Conservation (phyloP, 1,139 yeast species). For the Blastobotrys buckinghamii region DNA sequence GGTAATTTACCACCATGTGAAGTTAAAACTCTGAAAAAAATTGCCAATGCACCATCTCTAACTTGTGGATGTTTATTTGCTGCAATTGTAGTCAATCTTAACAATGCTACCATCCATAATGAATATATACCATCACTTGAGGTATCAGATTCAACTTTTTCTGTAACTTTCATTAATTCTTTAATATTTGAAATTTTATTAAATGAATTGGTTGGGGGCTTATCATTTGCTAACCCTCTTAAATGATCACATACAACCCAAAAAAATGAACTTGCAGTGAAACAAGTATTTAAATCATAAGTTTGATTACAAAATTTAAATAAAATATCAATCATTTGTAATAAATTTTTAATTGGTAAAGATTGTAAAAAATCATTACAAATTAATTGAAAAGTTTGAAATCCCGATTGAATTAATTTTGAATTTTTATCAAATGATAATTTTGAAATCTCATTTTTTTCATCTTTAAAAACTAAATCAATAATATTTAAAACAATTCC, state of each 20-base stretch:
- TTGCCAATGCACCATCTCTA: constrained; percentile 82
- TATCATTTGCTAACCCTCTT: constrained; percentile 27
- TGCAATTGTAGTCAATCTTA: constrained; percentile 56
- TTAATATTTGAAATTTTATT: neutral
- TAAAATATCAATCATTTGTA: constrained; percentile 62
- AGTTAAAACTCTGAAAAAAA: constrained; percentile 77
- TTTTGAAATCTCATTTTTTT: constrained; percentile 2
- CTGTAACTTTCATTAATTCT: constrained; percentile 4
- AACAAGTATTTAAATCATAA: constrained; percentile 75
- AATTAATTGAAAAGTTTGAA: constrained; percentile 73
- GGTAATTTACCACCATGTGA: constrained; percentile 60
- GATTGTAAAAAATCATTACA: constrained; percentile 75
- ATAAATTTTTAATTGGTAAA: constrained; percentile 56
- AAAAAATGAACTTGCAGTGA: constrained; percentile 83
- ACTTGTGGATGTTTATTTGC: constrained; percentile 64
- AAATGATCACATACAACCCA: constrained; percentile 85
- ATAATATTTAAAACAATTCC: constrained; percentile 60
- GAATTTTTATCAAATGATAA: constrained; percentile 15
- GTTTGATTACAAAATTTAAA: constrained; percentile 65
- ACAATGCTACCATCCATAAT: constrained; percentile 62
- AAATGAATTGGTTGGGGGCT: neutral
- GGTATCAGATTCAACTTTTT: neutral
- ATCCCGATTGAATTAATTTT: constrained; percentile 52
- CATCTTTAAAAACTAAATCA: constrained; percentile 51
- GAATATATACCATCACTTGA: constrained; percentile 20